Evolutionary conservation across 305 asterid genomes (phyloP).

Genomic region (Fraxinus sp.): DNA sequence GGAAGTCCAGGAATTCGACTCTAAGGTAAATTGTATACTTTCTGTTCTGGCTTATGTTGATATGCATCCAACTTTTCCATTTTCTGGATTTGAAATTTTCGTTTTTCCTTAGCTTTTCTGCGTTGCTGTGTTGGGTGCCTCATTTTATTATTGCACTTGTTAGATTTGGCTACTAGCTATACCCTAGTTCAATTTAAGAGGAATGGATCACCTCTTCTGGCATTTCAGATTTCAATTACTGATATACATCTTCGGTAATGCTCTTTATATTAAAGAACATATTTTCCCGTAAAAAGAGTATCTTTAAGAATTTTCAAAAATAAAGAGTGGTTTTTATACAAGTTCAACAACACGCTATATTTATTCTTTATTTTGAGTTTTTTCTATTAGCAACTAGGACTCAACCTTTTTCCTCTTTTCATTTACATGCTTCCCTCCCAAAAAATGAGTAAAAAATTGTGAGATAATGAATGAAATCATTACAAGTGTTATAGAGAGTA

Average conservation of each 20-base stretch:
- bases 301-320: background rate
- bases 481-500: background rate
- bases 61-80: background rate
- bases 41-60: constrained; percentile 2
- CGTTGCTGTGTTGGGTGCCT: background rate
- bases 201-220: background rate
- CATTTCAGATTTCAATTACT: background rate
- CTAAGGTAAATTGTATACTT: constrained; percentile 57
- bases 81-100: background rate
- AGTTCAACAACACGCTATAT: background rate
- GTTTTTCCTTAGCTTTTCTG: background rate
- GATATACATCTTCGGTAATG: background rate
- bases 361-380: background rate
- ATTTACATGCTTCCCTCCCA: background rate
- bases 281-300: background rate
- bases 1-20: constrained; percentile 93
- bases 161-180: background rate
- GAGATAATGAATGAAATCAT: background rate
- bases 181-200: background rate
- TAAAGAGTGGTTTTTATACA: background rate
- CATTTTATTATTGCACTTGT: background rate
- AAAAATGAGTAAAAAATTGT: background rate
- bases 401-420: background rate
- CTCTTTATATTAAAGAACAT: background rate
- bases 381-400: background rate